Evolutionary conservation across 2,329 filamentous ascomycete species (phyloP), one percentile per base, ranked within the genome.

Genomic region (Fusarium clavum): DNA sequence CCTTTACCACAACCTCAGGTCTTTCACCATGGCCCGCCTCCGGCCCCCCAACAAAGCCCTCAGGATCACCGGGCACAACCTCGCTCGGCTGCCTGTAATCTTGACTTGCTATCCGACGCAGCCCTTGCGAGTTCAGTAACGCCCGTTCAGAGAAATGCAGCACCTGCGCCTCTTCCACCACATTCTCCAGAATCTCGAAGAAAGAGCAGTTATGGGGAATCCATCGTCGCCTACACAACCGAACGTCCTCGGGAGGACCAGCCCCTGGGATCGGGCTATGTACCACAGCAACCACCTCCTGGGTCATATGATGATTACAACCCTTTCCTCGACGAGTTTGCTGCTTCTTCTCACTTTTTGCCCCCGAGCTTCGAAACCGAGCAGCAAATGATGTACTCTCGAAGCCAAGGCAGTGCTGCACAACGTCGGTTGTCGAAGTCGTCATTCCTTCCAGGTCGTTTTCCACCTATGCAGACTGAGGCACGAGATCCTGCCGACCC

Each of bases 21-120:
- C 29, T 85, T 83, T 65, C 80, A 81, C 58, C 79, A 83, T 45
- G 82, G 81, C 40, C 72, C 81, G 25, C 68, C 74, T 53, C 61
- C 68, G 46, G 74, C 79, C 20, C 75, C 81, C 30, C 77, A 79
- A 25, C 78, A 81, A 76, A 75, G 83, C 9, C 75, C 81, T n/a
- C 81, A 84, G 48, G 85, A 87, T 64, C 80, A 82, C 20, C 85
- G 85, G 38, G 78, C 83, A 32, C 77, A 82, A 25, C 75, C 83
- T 1, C 80, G 86, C 67, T 76, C 81, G 14, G 82, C 80, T 18
- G 85, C 85, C 4, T 88, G 86, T 73, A 89, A 88, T 68, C 80
- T 89, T 38, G 87, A 89, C 64, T 79, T 89, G 12, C 78, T 89
- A 20, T 89, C 87, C 8, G 86, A 89, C 75, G 87, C 87, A n/a